Base-by-base conservation (phyloP, 1,139 yeast species). In the Saccharomyces uvarum region DNA sequence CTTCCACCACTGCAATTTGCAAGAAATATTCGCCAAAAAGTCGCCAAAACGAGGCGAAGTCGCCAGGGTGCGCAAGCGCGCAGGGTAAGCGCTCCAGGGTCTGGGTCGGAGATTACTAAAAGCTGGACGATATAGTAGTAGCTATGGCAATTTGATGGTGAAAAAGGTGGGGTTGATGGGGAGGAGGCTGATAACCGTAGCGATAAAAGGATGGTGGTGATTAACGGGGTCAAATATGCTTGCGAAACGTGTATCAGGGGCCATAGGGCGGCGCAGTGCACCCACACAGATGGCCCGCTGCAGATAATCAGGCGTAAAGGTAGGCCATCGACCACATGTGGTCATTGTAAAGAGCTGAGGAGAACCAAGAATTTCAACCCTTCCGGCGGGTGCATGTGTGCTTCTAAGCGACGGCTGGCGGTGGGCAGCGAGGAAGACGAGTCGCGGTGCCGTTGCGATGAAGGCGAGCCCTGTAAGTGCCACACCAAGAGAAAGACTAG, bases 201-300 rank as follows among this genome's bases (percentile, higher is more conserved):
- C 16, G 13, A 13, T 9, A 6, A 14, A 14, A 48, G n/a, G 2
- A 90, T 89, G 97, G 96, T 93, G 55, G 76, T 87, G 53, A 83
- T 90, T 54, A 88, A 90, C 67, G 97, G 97, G 33, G 85, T 87
- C 60, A 91, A 93, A 70, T 91, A 90, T 72, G 97, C 98, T 57
- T 91, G 98, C 70, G 96, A 88, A 70, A 76, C 96, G 61, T 93
- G 99, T 72, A 89, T 93, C 52, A 78, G 98, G 60, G 98, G 98
- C 51, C 98, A 93, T 67, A 76, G 98, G 53, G 97, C 90, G 48
- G 86, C 97, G 2, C 82, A 95, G 2, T 93, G 98, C 71, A 82
- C 85, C 52, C 98, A 93, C 70, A 82, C 91, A 0, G 96, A 91
- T 63, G 87, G 87, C 65, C 95, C 93, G 2, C 74, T 93, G 61